These are phyloP conservation scores for Dactylellina sp. DNA, from an alignment of 2,329 filamentous ascomycete genomes.

Conservation along the genomic window DNA sequence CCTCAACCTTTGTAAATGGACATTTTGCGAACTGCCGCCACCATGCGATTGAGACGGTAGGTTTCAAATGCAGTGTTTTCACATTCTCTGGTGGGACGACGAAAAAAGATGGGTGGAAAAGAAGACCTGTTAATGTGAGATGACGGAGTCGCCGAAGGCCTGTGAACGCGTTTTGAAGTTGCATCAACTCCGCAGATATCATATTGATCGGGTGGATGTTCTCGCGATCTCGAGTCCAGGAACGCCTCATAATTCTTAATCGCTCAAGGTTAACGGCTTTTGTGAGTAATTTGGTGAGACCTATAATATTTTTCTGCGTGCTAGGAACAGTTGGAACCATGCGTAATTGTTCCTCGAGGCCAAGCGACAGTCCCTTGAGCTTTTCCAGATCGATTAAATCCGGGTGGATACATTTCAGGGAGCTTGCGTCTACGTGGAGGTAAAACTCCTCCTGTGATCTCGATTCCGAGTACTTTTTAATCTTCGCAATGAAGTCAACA, in stretches of 20 bases:
- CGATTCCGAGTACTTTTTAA: not conserved
- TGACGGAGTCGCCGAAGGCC: not conserved
- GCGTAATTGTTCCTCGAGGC: too few species aligned
- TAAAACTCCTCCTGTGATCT: not conserved
- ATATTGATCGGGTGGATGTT: not conserved
- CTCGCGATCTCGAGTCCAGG: not conserved
- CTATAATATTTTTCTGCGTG: too few species aligned
- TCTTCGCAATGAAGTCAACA: not conserved
- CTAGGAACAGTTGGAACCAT: too few species aligned
- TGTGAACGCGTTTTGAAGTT: not conserved
- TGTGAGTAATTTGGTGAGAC: too few species aligned
- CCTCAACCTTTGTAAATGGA: conserved; percentile 5
- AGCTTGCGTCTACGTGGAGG: not conserved
- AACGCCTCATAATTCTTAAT: not conserved
- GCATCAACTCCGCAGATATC: not conserved
- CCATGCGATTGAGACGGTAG: not conserved
- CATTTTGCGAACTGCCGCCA: conserved; percentile 22
- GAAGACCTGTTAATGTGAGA: not conserved
- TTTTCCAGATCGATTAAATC: not conserved
- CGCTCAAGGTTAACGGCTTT: not conserved
- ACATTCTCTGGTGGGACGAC: not conserved
- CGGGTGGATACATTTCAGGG: not conserved
- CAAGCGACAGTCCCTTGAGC: not conserved
- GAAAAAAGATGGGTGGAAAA: conserved; percentile 19
- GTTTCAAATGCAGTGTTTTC: not conserved